Evolutionary conservation across 2,329 filamentous ascomycete species (phyloP).

Genomic region (Fusarium buxicola): DNA sequence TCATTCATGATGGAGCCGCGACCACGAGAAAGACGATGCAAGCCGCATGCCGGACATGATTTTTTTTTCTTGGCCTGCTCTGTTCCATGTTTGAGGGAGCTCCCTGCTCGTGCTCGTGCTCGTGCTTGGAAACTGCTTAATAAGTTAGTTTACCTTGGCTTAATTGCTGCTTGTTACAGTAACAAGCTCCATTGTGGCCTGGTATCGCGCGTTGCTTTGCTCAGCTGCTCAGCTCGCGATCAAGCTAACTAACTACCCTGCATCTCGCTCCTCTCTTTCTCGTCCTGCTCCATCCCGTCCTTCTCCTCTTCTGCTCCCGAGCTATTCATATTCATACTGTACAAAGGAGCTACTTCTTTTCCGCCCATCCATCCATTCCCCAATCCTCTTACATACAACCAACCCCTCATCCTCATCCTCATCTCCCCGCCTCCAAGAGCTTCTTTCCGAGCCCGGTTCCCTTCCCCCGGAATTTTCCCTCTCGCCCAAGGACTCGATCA

Average conservation of each 20-base stretch:
- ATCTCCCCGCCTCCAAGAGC: slow-evolving; percentile 24
- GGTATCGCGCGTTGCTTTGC: slow-evolving; percentile 11
- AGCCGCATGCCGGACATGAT: slow-evolving; percentile 36
- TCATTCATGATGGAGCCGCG: slow-evolving; percentile 46
- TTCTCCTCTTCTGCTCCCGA: slow-evolving; percentile 9
- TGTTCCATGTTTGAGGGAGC: slow-evolving; percentile 19
- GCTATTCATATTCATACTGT: slow-evolving; percentile 19
- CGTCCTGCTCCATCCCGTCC: slow-evolving; percentile 21
- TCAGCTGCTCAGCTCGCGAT: slow-evolving; percentile 14
- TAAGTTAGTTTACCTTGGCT: background rate
- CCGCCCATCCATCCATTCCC: slow-evolving; percentile 17
- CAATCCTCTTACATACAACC: slow-evolving; percentile 29
- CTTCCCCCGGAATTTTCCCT: slow-evolving; percentile 36
- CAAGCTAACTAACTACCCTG: slow-evolving; percentile 7
- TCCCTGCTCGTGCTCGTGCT: slow-evolving; percentile 10
- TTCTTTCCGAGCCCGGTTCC: slow-evolving; percentile 40
- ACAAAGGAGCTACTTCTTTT: slow-evolving; percentile 16
- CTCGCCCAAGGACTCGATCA: slow-evolving; percentile 8
- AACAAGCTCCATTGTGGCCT: background rate
- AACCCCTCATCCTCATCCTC: slow-evolving; percentile 38
- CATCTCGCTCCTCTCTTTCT: slow-evolving; percentile 23
- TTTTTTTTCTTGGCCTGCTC: slow-evolving; percentile 7
- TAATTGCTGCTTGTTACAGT: slow-evolving; percentile 6
- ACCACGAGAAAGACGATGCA: slow-evolving; percentile 43
- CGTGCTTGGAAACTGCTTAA: slow-evolving; percentile 1